Base-by-base conservation (phyloP, 441 rosid species). In the Euphorbia schlechtendalii region DNA sequence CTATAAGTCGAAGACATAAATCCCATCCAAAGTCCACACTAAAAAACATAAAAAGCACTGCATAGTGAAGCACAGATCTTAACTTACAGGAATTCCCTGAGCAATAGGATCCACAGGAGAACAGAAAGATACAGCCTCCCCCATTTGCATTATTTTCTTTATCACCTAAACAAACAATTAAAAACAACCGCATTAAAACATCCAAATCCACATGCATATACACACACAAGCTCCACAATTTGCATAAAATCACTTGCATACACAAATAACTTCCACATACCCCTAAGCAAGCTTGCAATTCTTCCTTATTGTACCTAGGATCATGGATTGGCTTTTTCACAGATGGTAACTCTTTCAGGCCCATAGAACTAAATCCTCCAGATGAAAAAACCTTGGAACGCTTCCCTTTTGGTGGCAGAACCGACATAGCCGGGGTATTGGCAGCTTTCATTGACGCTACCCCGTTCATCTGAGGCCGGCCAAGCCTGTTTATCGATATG, bases 71-170 rank as follows among this genome's bases (percentile, higher is more conserved):
- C 51, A 66, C 14, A 43, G 4, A 43, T 14, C 48, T 2, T 14
- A 11, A 43, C 82, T 79, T 78, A 83, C 88, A 48, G 85, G 80
- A 65, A 76, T 72, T 61, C 82, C 81, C 71, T 67, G 60, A 71
- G 83, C 71, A 71, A 74, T 73, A 49, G 81, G 88, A 63, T 83
- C 79, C 68, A 76, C 80, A 8, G 88, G 84, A 63, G 69, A 61
- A 70, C 36, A 77, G 69, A 83, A 81, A 51, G 82, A 79, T 68
- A 71, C 73, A 28, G 88, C 88, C 59, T 83, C 88, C 54, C 81
- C 82, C 85, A 81, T 83, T 73, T 78, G 79, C 88, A 81, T 79
- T 9, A 83, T 77, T 77, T 77, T 83, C 76, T 71, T 76, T 63
- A 83, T 78, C 70, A 83, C 82, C 85, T 83, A 32, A 32, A 3